These are phyloP conservation scores for Diplodia seriata DNA, from an alignment of 2,329 filamentous ascomycete genomes.

Conservation along the genomic window DNA sequence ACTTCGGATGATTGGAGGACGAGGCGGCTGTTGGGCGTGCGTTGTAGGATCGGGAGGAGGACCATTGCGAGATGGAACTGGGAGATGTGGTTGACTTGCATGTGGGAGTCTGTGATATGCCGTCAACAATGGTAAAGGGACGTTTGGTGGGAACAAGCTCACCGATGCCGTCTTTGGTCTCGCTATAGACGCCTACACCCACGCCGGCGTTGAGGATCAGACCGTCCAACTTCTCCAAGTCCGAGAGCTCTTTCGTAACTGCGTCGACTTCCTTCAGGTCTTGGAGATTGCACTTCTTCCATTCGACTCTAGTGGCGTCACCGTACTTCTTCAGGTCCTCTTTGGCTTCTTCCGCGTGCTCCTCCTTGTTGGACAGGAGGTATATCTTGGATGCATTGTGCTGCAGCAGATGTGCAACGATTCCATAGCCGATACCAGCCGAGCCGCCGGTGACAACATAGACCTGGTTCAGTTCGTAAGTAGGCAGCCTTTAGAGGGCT, in stretches of 20 bases:
- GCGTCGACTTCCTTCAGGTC: conserved; percentile 55
- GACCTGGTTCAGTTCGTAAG: conserved; percentile 40
- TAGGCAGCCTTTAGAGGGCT: neutral
- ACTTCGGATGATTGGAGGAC: conserved; percentile 60
- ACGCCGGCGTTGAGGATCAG: conserved; percentile 59
- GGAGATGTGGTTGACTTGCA: conserved; percentile 60
- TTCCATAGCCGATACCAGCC: conserved; percentile 60
- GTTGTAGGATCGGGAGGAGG: conserved; percentile 49
- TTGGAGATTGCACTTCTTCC: conserved; percentile 56
- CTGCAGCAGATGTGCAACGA: conserved; percentile 60
- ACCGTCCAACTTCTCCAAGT: conserved; percentile 54
- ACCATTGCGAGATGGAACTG: conserved; percentile 58
- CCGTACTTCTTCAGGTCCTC: conserved; percentile 54
- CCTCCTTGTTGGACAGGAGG: conserved; percentile 58
- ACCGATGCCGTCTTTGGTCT: conserved; percentile 57
- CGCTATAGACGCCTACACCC: conserved; percentile 57
- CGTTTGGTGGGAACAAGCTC: neutral
- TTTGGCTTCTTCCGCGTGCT: conserved; percentile 56
- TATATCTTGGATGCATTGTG: conserved; percentile 57
- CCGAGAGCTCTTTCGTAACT: conserved; percentile 53
- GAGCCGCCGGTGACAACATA: conserved; percentile 59
- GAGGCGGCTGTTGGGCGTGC: conserved; percentile 55
- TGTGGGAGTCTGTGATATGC: conserved; percentile 50
- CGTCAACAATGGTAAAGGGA: neutral
- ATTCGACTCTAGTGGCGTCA: conserved; percentile 54